Conservation (phyloP, 495 filamentous ascomycete genomes). For the Cryomyces minteri region DNA sequence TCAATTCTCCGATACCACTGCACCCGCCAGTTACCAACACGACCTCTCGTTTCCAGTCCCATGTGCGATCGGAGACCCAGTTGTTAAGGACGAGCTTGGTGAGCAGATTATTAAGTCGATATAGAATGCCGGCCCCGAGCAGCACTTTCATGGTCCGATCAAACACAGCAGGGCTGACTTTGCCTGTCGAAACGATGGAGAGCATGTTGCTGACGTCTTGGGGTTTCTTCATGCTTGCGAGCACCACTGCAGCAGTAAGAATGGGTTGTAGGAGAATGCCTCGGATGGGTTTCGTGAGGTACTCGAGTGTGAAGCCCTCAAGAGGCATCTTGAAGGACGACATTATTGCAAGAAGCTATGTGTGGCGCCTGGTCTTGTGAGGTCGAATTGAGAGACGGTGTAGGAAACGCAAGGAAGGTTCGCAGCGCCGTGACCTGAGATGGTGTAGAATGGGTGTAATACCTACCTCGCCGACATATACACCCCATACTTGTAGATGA, state of each 20-base stretch:
- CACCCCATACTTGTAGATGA: too few species aligned
- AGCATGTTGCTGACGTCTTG: neutral
- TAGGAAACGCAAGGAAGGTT: too few species aligned
- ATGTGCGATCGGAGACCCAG: neutral
- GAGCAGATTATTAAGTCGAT: neutral
- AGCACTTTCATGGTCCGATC: neutral
- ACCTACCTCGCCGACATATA: too few species aligned
- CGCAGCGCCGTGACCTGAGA: too few species aligned
- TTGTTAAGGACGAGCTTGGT: neutral
- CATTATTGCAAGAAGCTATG: too few species aligned
- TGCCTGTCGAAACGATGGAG: neutral
- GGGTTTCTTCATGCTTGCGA: neutral
- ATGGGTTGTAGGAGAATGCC: neutral
- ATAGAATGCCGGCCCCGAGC: neutral
- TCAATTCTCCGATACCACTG: conserved; percentile 43
- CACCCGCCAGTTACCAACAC: conserved; percentile 55
- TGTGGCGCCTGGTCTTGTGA: too few species aligned
- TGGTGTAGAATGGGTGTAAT: too few species aligned
- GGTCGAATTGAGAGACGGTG: too few species aligned
- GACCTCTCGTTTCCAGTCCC: conserved; percentile 48
- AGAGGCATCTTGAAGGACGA: neutral
- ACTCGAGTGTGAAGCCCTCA: neutral
- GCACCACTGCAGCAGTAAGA: neutral
- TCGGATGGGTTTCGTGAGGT: neutral
- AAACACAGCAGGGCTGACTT: neutral